phyloP scores from a whole-genome alignment of 108 stramenopile genomes.

The Nannochloropsis salina region DNA sequence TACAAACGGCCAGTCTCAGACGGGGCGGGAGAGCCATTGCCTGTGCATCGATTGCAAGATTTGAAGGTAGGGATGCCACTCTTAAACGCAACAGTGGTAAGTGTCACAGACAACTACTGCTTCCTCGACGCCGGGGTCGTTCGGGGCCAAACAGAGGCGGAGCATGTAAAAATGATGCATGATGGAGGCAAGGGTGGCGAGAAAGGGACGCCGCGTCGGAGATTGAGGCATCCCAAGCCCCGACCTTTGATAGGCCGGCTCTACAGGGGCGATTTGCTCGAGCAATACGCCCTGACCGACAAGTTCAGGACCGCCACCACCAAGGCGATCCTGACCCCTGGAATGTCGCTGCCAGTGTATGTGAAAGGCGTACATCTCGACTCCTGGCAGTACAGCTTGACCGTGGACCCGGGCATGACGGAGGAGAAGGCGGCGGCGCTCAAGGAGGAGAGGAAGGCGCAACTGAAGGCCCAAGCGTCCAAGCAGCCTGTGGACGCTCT shows the following conservation, averaged over 20 bases:
- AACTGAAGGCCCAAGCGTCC: background rate
- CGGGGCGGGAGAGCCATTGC: background rate
- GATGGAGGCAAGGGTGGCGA: background rate
- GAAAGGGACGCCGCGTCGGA: background rate
- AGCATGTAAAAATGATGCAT: background rate
- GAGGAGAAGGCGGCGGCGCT: background rate
- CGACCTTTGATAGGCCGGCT: background rate
- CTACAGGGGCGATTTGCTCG: background rate
- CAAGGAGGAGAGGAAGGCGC: background rate
- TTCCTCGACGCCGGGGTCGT: slow-evolving; percentile 12
- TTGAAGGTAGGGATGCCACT: slow-evolving; percentile 3
- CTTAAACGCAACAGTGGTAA: background rate
- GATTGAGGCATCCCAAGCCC: background rate
- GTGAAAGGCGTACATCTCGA: background rate
- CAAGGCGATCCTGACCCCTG: background rate
- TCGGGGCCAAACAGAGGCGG: background rate
- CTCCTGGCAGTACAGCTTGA: background rate
- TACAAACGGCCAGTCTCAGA: background rate
- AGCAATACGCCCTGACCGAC: background rate
- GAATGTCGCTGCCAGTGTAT: background rate
- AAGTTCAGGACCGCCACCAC: background rate
- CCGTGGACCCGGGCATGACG: background rate
- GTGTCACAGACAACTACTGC: background rate
- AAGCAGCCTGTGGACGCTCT: slow-evolving; percentile 16
- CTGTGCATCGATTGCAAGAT: slow-evolving; percentile 16